These are phyloP conservation scores for Coprinopsis strossmayeri DNA, from an alignment of 768 basidiomycete genomes.

Conservation along the genomic window DNA sequence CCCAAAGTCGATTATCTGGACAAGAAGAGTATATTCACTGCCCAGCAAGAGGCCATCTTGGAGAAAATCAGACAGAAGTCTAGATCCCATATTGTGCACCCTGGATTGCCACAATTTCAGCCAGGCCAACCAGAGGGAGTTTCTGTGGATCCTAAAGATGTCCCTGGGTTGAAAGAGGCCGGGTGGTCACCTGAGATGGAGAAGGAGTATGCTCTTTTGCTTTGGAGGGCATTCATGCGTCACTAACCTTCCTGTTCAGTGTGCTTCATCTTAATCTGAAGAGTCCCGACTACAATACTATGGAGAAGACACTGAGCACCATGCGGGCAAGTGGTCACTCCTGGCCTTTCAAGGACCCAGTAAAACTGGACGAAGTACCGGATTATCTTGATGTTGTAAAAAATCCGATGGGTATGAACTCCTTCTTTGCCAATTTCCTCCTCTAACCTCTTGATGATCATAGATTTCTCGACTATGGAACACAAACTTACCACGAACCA, in stretches of 20 bases:
- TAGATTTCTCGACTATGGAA: slow-evolving; percentile 85
- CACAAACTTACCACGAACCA: slow-evolving; percentile 86
- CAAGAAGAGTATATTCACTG: slow-evolving; percentile 64
- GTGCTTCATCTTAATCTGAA: slow-evolving; percentile 28
- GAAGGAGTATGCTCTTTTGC: slow-evolving; percentile 64
- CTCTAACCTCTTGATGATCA: slow-evolving; percentile 2
- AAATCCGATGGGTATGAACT: slow-evolving; percentile 78
- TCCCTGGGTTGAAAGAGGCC: slow-evolving; percentile 88
- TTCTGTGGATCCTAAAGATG: slow-evolving; percentile 62
- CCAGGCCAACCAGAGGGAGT: slow-evolving; percentile 45
- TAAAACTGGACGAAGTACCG: slow-evolving; percentile 68
- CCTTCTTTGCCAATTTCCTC: slow-evolving; percentile 18
- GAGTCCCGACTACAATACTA: slow-evolving; percentile 54
- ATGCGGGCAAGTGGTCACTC: slow-evolving; percentile 70
- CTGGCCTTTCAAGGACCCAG: slow-evolving; percentile 87
- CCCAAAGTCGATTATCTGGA: slow-evolving; percentile 85
- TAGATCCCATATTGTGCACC: slow-evolving; percentile 78
- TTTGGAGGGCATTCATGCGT: no score
- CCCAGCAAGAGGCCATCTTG: slow-evolving; percentile 87
- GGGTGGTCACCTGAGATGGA: slow-evolving; percentile 89
- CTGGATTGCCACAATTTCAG: slow-evolving; percentile 73
- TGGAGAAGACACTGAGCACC: slow-evolving; percentile 76
- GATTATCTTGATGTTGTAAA: slow-evolving; percentile 91
- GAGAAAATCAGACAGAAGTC: slow-evolving; percentile 84
- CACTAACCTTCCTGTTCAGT: no score